Conservation (phyloP, 352 stramenopile species). For the Pythium volutum region DNA sequence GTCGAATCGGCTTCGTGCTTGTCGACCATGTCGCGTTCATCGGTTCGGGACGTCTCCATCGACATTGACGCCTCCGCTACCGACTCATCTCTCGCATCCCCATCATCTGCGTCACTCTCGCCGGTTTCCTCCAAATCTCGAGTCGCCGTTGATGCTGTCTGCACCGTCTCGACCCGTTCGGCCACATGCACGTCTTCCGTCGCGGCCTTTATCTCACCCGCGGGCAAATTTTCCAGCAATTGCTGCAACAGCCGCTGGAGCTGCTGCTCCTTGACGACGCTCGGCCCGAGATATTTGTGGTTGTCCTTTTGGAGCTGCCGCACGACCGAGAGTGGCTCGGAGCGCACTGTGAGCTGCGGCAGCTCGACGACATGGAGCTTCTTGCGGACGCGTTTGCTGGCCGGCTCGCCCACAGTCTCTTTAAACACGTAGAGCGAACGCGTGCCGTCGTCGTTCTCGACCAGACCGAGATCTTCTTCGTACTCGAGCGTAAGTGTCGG, state of each 20-base stretch:
- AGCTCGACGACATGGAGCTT: constrained; percentile 83
- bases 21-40: not conserved
- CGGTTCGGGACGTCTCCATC: constrained; percentile 23
- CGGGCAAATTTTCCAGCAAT: constrained; percentile 52
- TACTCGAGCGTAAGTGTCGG: constrained; percentile 83
- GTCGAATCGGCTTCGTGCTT: not conserved
- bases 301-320: constrained; percentile 67
- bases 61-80: constrained; percentile 35
- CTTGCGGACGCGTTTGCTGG: constrained; percentile 22
- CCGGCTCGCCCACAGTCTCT: constrained; percentile 11
- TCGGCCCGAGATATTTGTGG: constrained; percentile 49
- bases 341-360: constrained; percentile 46
- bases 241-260: constrained; percentile 57
- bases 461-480: constrained; percentile 47
- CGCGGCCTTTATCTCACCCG: not conserved
- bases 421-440: constrained; percentile 63
- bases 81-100: constrained; percentile 39
- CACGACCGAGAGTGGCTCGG: constrained; percentile 42
- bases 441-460: constrained; percentile 32
- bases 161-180: not conserved
- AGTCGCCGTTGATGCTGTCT: not conserved
- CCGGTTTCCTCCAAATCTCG: constrained; percentile 9
- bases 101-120: constrained; percentile 21
- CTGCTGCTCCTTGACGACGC: constrained; percentile 65
- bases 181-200: not conserved